Evolutionary conservation across 441 rosid species (phyloP).

Genomic region (Manihot esculenta): DNA sequence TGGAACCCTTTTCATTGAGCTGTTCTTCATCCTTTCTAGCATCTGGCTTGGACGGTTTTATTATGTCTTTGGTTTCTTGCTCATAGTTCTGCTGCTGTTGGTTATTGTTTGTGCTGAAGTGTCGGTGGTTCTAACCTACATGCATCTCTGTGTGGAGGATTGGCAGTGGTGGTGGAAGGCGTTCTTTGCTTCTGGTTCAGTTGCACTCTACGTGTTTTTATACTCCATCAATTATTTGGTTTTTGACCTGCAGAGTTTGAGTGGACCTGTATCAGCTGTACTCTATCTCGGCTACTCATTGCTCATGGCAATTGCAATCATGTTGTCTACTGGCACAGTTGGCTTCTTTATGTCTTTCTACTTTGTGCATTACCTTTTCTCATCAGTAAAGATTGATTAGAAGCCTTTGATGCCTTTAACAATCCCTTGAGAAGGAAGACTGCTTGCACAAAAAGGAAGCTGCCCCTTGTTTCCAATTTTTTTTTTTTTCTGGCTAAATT

Average conservation of each 20-base stretch:
- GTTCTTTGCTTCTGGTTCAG: conserved; percentile 96
- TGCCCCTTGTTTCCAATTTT: too few relatives aligned
- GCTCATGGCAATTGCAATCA: conserved; percentile 90
- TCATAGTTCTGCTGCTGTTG: conserved; percentile 70
- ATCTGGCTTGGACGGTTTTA: conserved; percentile 96
- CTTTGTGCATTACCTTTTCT: conserved; percentile 93
- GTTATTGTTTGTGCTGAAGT: conserved; percentile 92
- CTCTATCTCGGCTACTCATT: conserved; percentile 90
- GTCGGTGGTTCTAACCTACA: conserved; percentile 88
- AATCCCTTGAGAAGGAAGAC: conserved; percentile 22
- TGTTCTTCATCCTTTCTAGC: conserved; percentile 92
- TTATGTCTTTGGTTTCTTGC: conserved; percentile 91
- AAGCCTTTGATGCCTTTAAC: conserved; percentile 5
- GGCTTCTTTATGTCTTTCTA: conserved; percentile 85
- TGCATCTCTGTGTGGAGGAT: conserved; percentile 98
- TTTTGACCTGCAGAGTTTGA: conserved; percentile 84
- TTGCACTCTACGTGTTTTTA: conserved; percentile 74
- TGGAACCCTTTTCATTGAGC: conserved; percentile 93
- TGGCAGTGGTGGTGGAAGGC: conserved; percentile 99
- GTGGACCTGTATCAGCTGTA: conserved; percentile 85
- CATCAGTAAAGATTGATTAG: conserved; percentile 91
- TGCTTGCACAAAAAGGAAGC: conserved; percentile 23
- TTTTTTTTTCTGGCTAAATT: conserved; percentile 1
- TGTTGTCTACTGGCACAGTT: conserved; percentile 87
- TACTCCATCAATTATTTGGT: conserved; percentile 93